These are phyloP conservation scores for Dictyostelium capitatum DNA, from an alignment of 78 protist genomes.

Conservation along the genomic window DNA sequence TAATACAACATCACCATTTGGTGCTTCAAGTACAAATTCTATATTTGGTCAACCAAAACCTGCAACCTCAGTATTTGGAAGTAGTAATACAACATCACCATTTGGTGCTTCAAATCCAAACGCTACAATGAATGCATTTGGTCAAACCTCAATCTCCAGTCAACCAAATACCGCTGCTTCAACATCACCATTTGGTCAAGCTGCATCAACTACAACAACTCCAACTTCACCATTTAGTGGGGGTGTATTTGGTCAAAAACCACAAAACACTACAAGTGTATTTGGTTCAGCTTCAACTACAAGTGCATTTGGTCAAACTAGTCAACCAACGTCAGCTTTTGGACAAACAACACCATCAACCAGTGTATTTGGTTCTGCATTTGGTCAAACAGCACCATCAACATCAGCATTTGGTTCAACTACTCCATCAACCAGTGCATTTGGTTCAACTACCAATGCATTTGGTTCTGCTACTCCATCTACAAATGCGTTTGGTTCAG, in stretches of 20 bases:
- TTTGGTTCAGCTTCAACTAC: background rate
- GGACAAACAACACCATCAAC: slow-evolving; percentile 2
- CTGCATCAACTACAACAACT: background rate
- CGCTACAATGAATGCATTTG: background rate
- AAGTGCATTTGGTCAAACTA: slow-evolving; percentile 1
- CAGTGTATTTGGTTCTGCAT: slow-evolving; percentile 27
- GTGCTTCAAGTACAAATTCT: background rate
- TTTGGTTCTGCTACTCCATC: background rate
- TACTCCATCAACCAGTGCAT: background rate
- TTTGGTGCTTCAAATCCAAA: background rate
- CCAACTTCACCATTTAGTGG: background rate
- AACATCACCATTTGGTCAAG: background rate
- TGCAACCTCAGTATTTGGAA: background rate
- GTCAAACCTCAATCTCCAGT: background rate
- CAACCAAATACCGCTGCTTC: background rate
- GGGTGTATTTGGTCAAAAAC: background rate
- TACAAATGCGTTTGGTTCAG: background rate
- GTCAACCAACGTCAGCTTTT: background rate
- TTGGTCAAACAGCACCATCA: background rate
- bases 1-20: background rate
- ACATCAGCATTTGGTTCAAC: slow-evolving; percentile 7
- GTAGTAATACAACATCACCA: background rate
- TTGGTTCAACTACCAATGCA: background rate
- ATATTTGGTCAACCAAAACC: background rate
- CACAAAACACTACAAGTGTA: background rate